Evolutionary conservation across 768 basidiomycete species (phyloP).

Genomic region (Pleurotus citrinopileatus): DNA sequence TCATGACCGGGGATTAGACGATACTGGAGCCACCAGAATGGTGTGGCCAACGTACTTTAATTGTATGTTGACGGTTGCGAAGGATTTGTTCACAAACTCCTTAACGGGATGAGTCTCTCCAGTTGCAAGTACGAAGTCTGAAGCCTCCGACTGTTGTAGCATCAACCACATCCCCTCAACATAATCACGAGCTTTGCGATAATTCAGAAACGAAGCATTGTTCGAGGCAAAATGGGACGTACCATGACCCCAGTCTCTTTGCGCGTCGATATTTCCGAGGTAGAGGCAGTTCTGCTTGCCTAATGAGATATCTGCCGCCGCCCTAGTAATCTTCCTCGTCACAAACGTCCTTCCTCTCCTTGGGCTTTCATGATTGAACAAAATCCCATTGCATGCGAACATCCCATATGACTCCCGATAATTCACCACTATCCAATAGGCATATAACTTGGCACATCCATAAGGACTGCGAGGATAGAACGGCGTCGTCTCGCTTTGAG

Average conservation of each 20-base stretch:
- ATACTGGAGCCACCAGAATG: too few species aligned
- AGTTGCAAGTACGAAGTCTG: slow-evolving; percentile 94
- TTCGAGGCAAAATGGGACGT: slow-evolving; percentile 20
- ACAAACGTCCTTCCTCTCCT: slow-evolving; percentile 94
- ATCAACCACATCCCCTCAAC: slow-evolving; percentile 98
- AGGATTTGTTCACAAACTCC: slow-evolving; percentile 90
- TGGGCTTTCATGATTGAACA: slow-evolving; percentile 98
- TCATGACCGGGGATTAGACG: too few species aligned
- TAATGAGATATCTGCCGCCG: slow-evolving; percentile 87
- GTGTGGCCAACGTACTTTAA: slow-evolving; percentile 48
- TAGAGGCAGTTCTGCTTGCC: slow-evolving; percentile 91
- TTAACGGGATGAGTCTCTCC: slow-evolving; percentile 95
- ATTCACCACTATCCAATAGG: slow-evolving; percentile 88
- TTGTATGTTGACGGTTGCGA: slow-evolving; percentile 60
- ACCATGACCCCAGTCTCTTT: slow-evolving; percentile 99
- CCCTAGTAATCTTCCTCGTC: slow-evolving; percentile 90
- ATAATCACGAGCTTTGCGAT: slow-evolving; percentile 85
- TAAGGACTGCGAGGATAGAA: slow-evolving; percentile 99
- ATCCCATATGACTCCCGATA: slow-evolving; percentile 95
- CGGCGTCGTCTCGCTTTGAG: slow-evolving; percentile 93
- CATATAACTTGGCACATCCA: slow-evolving; percentile 93
- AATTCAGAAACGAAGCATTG: slow-evolving; percentile 13
- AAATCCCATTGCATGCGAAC: slow-evolving; percentile 94
- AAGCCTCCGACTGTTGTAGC: slow-evolving; percentile 79
- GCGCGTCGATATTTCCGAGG: slow-evolving; percentile 91